phyloP scores from a whole-genome alignment of 345 rosid genomes.

The Populus simonii region DNA sequence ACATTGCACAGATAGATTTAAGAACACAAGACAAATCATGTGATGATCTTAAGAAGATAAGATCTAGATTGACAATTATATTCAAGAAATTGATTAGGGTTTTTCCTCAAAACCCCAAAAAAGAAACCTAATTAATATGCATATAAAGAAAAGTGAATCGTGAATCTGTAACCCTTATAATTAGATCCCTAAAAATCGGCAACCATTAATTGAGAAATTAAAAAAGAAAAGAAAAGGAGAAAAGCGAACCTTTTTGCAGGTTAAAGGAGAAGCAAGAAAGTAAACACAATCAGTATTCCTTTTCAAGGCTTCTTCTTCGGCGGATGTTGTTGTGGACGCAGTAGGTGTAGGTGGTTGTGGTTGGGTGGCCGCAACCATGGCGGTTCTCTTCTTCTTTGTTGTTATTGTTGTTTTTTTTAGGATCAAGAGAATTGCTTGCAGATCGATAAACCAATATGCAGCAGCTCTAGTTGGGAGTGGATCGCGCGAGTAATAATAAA shows the following conservation, averaged over 20 bases:
- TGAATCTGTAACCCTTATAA: conserved; percentile 40
- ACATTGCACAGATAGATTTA: not conserved
- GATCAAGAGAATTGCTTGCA: not conserved
- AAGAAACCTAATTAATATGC: not conserved
- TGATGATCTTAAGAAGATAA: not conserved
- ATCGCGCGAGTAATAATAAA: not conserved
- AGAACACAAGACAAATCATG: not conserved
- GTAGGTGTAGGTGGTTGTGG: conserved; percentile 33
- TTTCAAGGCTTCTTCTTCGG: conserved; percentile 78
- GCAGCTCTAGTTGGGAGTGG: not conserved
- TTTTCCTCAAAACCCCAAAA: not conserved
- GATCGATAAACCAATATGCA: not conserved
- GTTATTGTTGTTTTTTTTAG: not conserved
- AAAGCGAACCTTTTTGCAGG: conserved; percentile 86
- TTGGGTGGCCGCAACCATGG: conserved; percentile 59
- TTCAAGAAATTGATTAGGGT: not conserved
- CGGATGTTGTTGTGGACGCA: conserved; percentile 21
- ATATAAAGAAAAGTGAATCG: conserved; percentile 7
- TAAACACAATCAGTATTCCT: conserved; percentile 94
- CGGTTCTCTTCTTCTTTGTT: conserved; percentile 14
- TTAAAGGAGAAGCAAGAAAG: conserved; percentile 91
- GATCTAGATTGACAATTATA: not conserved
- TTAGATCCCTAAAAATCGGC: conserved; percentile 9
- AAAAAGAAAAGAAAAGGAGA: not conserved
- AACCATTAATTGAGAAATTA: not conserved